Percentiles rank a stretch among this genome's conserved stretches.
phyloP scores from a whole-genome alignment of 2,329 filamentous ascomycete genomes.

The Biscogniauxia sp. region DNA sequence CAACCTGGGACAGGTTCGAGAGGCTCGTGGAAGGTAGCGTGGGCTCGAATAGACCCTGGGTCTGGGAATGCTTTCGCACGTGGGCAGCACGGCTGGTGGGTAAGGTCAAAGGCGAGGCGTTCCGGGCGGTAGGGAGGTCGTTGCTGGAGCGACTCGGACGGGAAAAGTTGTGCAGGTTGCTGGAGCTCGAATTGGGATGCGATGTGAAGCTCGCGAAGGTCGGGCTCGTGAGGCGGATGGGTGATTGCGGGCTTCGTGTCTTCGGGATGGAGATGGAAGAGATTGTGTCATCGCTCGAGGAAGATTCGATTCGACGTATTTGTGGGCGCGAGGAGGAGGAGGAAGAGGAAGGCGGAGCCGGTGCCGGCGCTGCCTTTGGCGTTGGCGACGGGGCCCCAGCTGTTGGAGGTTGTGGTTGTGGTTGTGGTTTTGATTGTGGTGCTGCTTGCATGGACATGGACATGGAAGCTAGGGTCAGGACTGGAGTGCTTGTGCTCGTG shows the following conservation, averaged over 20 bases:
- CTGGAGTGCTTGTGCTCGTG: too few species aligned
- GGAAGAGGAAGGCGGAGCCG: constrained; percentile 21
- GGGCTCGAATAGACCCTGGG: constrained; percentile 74
- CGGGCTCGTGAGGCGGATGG: constrained; percentile 41
- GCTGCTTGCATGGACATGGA: too few species aligned
- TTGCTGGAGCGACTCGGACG: constrained; percentile 44
- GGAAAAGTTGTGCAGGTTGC: constrained; percentile 57
- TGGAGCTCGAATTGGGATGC: constrained; percentile 46
- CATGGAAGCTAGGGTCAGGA: not conserved
- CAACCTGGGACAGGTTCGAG: constrained; percentile 53
- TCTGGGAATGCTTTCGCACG: constrained; percentile 64
- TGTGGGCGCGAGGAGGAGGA: constrained; percentile 32
- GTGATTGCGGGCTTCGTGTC: constrained; percentile 38
- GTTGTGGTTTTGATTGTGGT: too few species aligned
- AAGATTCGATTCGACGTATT: constrained; percentile 45
- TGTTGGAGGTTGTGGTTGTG: too few species aligned
- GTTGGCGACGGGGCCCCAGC: too few species aligned
- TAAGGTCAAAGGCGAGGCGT: constrained; percentile 42
- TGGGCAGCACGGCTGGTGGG: constrained; percentile 37
- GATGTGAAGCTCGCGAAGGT: constrained; percentile 48
- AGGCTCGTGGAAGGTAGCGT: constrained; percentile 62
- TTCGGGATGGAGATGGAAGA: constrained; percentile 37
- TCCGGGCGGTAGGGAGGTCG: constrained; percentile 35
- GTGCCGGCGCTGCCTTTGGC: constrained; percentile 26
- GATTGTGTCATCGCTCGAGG: constrained; percentile 43